Evolutionary conservation across 768 basidiomycete genomes (phyloP).

Genomic region (Tulasnella sp.): DNA sequence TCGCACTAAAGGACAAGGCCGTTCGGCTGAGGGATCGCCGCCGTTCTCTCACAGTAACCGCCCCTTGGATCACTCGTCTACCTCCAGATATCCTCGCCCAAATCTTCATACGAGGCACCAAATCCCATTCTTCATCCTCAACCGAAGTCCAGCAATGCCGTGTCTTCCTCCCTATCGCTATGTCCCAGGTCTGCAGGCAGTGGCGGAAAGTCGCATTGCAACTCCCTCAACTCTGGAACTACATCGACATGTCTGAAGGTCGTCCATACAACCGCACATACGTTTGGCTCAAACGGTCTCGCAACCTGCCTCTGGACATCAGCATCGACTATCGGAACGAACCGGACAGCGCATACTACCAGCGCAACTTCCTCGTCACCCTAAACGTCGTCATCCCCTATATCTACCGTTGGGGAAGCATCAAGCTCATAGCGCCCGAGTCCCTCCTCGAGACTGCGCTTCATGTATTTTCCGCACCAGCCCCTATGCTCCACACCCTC

Average conservation of each 20-base stretch:
- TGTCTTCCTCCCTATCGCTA: conserved; percentile 11
- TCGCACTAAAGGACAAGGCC: background rate
- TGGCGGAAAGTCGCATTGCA: conserved; percentile 10
- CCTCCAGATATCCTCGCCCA: conserved; percentile 15
- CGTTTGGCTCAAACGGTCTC: conserved; percentile 17
- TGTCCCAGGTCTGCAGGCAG: conserved; percentile 13
- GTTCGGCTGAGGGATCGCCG: conserved; percentile 1
- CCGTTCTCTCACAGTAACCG: conserved; percentile 5
- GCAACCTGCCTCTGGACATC: conserved; percentile 15
- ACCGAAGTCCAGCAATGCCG: background rate
- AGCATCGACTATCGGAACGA: conserved; percentile 11
- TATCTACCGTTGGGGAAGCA: conserved; percentile 7
- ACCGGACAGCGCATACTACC: background rate
- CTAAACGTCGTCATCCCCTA: conserved; percentile 16
- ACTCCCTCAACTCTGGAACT: conserved; percentile 12
- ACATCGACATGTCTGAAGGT: conserved; percentile 16
- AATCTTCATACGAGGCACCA: conserved; percentile 1
- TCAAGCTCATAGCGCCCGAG: background rate
- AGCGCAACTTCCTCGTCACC: conserved; percentile 19
- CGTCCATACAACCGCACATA: conserved; percentile 14
- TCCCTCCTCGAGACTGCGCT: conserved; percentile 11
- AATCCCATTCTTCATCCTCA: background rate
- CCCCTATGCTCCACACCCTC: conserved; percentile 11
- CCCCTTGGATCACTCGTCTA: conserved; percentile 15
- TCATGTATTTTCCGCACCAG: conserved; percentile 17